Evolutionary conservation across 2,329 filamentous ascomycete genomes (phyloP).

Genomic region (Cytospora paraplurivora): DNA sequence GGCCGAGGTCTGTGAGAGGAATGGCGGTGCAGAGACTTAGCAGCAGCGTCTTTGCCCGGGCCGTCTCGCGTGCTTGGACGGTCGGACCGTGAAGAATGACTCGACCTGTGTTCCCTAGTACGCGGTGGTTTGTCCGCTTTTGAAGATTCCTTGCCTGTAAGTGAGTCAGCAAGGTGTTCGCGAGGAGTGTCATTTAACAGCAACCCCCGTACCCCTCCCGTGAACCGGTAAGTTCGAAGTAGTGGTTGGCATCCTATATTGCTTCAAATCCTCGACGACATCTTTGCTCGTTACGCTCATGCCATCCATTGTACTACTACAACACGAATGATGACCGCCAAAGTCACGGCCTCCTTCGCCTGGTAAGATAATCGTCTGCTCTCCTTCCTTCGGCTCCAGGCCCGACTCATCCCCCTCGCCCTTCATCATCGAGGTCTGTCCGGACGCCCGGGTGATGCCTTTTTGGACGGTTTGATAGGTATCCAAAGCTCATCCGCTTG

Average conservation of each 20-base stretch:
- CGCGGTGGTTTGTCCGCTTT: slow-evolving; percentile 38
- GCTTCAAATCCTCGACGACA: slow-evolving; percentile 35
- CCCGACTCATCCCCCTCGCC: slow-evolving; percentile 45
- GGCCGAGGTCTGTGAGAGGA: slow-evolving; percentile 41
- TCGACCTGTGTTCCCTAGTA: slow-evolving; percentile 38
- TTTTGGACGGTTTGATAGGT: slow-evolving; percentile 30
- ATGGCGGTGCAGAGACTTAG: slow-evolving; percentile 36
- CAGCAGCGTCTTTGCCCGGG: slow-evolving; percentile 36
- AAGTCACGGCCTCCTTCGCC: slow-evolving; percentile 56
- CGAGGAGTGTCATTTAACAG: slow-evolving; percentile 36
- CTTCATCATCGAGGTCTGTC: slow-evolving; percentile 45
- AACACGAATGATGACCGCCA: slow-evolving; percentile 57
- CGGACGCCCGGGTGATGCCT: slow-evolving; percentile 51
- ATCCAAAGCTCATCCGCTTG: slow-evolving; percentile 35
- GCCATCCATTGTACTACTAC: slow-evolving; percentile 45
- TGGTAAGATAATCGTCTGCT: slow-evolving; percentile 48
- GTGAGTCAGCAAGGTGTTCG: slow-evolving; percentile 57
- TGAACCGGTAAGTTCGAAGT: slow-evolving; percentile 26
- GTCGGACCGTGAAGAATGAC: slow-evolving; percentile 31
- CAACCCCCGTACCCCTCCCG: slow-evolving; percentile 25
- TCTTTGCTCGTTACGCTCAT: slow-evolving; percentile 31
- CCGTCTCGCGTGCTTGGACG: slow-evolving; percentile 36
- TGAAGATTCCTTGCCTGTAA: slow-evolving; percentile 52
- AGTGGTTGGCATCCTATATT: slow-evolving; percentile 25
- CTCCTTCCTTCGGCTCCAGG: slow-evolving; percentile 48